phyloP scores from a whole-genome alignment of 1,139 yeast genomes.

The Zygosaccharomyces sapae region DNA sequence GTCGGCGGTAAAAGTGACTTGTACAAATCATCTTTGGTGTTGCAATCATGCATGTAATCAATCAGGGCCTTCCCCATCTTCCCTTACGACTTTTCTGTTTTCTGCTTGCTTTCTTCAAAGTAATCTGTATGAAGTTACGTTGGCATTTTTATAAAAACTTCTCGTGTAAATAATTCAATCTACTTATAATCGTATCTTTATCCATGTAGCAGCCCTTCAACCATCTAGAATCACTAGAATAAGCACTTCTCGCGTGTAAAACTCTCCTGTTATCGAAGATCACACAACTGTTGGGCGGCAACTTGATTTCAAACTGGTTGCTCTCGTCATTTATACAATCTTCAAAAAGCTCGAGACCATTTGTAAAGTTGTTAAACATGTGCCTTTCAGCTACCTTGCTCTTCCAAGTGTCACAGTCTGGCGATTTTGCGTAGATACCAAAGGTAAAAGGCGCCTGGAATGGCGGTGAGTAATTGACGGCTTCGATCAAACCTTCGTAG shows the following conservation, averaged over 20 bases:
- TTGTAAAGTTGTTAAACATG: conserved; percentile 49
- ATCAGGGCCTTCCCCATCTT: conserved; percentile 7
- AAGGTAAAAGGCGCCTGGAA: conserved; percentile 77
- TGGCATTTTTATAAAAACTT: conserved; percentile 16
- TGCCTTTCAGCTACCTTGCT: conserved; percentile 39
- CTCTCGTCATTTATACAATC: conserved; percentile 50
- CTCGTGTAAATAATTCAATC: conserved; percentile 42
- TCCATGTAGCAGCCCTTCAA: conserved; percentile 76
- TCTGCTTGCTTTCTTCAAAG: background rate
- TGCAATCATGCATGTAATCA: conserved; percentile 8
- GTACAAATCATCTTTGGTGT: conserved; percentile 6
- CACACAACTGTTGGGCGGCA: conserved; percentile 62
- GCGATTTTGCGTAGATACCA: conserved; percentile 42
- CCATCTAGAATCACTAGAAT: conserved; percentile 58
- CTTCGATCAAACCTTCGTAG: conserved; percentile 45
- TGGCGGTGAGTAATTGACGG: conserved; percentile 76
- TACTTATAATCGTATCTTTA: conserved; percentile 68
- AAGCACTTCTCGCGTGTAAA: conserved; percentile 66
- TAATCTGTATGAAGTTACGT: background rate
- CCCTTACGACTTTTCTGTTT: background rate
- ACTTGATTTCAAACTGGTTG: conserved; percentile 54
- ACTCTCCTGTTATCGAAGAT: conserved; percentile 71
- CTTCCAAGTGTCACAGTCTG: conserved; percentile 31
- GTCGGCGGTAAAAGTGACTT: conserved; percentile 11
- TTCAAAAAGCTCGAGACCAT: conserved; percentile 63